These are phyloP conservation scores for Dictyophora rubrovolvata DNA, from an alignment of 768 basidiomycete genomes.

Conservation along the genomic window DNA sequence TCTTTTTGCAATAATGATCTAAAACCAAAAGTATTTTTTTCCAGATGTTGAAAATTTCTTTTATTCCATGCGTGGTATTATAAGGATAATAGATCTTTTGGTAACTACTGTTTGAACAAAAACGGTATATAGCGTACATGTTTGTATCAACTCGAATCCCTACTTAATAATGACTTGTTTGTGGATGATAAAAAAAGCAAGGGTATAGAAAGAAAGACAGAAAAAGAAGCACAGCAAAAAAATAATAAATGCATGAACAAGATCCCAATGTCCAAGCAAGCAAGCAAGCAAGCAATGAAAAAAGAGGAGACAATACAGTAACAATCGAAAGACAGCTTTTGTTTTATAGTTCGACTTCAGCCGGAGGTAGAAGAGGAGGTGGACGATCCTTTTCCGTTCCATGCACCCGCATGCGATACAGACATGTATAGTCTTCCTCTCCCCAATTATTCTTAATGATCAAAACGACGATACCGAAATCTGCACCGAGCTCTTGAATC, in stretches of 20 bases:
- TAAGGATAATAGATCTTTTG: not conserved
- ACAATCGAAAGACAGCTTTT: not conserved
- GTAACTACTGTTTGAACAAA: not conserved
- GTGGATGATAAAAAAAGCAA: not conserved
- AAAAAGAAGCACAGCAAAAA: not conserved
- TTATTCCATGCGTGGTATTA: not conserved
- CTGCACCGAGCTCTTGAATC: slow-evolving; percentile 59
- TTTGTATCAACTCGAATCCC: not conserved
- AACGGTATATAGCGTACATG: not conserved
- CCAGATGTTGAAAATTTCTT: too few species aligned
- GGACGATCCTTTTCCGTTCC: slow-evolving; percentile 27
- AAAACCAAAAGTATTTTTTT: too few species aligned
- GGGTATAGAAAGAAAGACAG: not conserved
- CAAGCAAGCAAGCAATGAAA: too few species aligned
- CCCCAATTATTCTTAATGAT: slow-evolving; percentile 85
- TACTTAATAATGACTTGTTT: not conserved
- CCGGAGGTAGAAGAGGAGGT: not conserved
- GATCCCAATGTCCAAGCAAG: not conserved
- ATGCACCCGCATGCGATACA: slow-evolving; percentile 80
- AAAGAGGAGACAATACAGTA: not conserved
- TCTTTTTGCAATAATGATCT: too few species aligned
- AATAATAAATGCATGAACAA: not conserved
- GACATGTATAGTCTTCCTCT: slow-evolving; percentile 68
- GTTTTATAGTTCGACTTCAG: too few species aligned
- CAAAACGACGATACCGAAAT: slow-evolving; percentile 79